Evolutionary conservation across 164 flowering plant species (phyloP), one percentile per base, ranked within the genome.

Genomic region (Echeveria elegans): DNA sequence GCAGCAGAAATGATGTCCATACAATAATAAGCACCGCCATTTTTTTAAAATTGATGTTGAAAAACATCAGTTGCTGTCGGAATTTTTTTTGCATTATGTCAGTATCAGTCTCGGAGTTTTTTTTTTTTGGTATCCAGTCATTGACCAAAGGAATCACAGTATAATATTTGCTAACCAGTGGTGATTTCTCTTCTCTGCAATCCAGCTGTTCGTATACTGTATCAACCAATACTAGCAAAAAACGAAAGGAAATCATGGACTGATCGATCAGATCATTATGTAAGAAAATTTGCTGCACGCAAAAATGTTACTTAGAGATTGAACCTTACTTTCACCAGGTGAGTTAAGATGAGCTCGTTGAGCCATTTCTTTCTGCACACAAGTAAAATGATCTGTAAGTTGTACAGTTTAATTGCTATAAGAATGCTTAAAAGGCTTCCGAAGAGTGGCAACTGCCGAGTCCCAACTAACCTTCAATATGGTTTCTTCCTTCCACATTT

Each of bases 401-500:
- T n/a, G n/a, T n/a, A n/a, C n/a, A n/a, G n/a, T n/a, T n/a, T n/a
- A n/a, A n/a, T n/a, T n/a, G n/a, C n/a, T n/a, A n/a, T n/a, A n/a
- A n/a, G n/a, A n/a, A n/a, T n/a, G n/a, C n/a, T n/a, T n/a, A n/a
- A n/a, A n/a, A n/a, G n/a, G n/a, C n/a, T n/a, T n/a, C n/a, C n/a
- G n/a, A 40, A 40, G 45, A 40, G 45, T 10, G 6, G n/a, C n/a
- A n/a, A n/a, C n/a, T n/a, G n/a, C n/a, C n/a, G n/a, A n/a, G n/a
- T n/a, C n/a, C 63, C 45, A 69, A 66, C 74, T 63, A 41, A 90
- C 94, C 82, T 85, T 86, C 59, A 90, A 59, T 31, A 86, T 47
- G 9, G 91, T 81, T 76, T 94, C 98, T 68, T 89, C 86, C 68
- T 86, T 90, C 98, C 98, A 94, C 97, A 89, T 90, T 74, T 81